Evolutionary conservation across 2,329 filamentous ascomycete species (phyloP).

Genomic region (Sporothrix inflata): DNA sequence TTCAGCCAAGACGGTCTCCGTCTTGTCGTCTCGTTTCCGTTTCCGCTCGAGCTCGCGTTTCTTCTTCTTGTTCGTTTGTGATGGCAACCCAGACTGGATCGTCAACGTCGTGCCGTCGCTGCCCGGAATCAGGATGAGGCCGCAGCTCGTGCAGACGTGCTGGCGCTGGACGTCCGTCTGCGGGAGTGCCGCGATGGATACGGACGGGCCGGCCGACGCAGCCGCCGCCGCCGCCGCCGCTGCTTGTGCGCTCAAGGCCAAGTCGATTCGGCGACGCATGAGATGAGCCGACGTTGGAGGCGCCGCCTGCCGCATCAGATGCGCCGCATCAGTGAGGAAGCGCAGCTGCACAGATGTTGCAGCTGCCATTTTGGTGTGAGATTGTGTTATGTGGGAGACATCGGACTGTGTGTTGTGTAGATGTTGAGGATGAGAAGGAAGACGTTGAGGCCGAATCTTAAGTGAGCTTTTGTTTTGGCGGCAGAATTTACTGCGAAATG

Average conservation of each 20-base stretch:
- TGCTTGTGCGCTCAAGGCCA: constrained; percentile 48
- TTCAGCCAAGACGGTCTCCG: neutral
- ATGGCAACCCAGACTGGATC: constrained; percentile 39
- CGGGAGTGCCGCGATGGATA: neutral
- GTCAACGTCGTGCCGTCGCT: constrained; percentile 46
- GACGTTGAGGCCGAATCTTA: neutral
- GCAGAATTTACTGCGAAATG: constrained; percentile 15
- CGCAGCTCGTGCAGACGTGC: constrained; percentile 62
- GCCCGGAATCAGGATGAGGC: constrained; percentile 61
- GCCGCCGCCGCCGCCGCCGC: constrained; percentile 28
- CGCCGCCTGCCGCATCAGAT: constrained; percentile 56
- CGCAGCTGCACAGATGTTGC: constrained; percentile 38
- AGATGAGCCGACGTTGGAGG: constrained; percentile 63
- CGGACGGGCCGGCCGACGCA: constrained; percentile 31
- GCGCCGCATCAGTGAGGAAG: constrained; percentile 62
- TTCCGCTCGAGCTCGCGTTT: neutral
- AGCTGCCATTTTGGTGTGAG: constrained; percentile 5
- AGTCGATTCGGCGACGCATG: constrained; percentile 56
- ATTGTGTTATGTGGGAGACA: neutral
- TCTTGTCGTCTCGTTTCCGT: neutral
- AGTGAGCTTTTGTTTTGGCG: neutral
- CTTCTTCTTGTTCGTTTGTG: constrained; percentile 37
- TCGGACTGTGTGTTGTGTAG: neutral
- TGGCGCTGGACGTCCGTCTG: constrained; percentile 55
- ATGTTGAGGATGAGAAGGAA: neutral